Base-by-base conservation (phyloP, 495 filamentous ascomycete genomes). In the Penicillium coprophilum region DNA sequence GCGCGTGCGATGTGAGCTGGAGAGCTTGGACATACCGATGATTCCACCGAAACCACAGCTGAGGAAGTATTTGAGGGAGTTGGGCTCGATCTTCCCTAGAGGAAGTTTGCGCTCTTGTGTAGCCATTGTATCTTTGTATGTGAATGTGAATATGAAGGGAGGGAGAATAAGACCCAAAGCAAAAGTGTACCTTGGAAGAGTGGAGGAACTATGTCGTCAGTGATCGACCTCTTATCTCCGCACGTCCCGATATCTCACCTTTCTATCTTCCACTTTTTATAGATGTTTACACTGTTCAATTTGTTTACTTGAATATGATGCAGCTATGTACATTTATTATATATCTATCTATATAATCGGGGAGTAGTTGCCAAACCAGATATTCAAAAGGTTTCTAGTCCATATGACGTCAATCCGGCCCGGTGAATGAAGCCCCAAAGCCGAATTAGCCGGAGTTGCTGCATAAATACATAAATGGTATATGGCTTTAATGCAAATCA, bases 11-110 rank as follows among this genome's bases (percentile, higher is more conserved):
- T 43, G 17, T 47, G 19, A 23, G 9, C 55, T 9, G 50, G 31
- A 41, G 52, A 41, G 31, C 2, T 27, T 41, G 13, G 19, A 53
- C 76, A 41, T 76, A 86, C 83, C 84, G 58, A 87, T 77, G 49
- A 88, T 77, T 30, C 86, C 86, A 45, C 86, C 86, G 0, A 87
- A 38, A 2, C 76, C 81, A 69, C 86, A 89, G 39, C 82, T 83
- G 40, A 67, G 76, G 64, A 88, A 89, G 64, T 89, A 89, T 50
- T 82, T 86, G 50, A 74, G 68, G n/a, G 82, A 82, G 64, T 84
- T 86, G 55, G 85, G 80, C 74, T 87, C 84, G 59, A 89, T 87
- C 69, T 76, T 78, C 64, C 77, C 77, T 64, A 78, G 68, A 41
- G 77, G 75, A 63, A 74, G 70, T 55, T 65, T 74, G 43, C 69